Evolutionary conservation across 768 basidiomycete species (phyloP).

Genomic region (Termitomyces sp.): DNA sequence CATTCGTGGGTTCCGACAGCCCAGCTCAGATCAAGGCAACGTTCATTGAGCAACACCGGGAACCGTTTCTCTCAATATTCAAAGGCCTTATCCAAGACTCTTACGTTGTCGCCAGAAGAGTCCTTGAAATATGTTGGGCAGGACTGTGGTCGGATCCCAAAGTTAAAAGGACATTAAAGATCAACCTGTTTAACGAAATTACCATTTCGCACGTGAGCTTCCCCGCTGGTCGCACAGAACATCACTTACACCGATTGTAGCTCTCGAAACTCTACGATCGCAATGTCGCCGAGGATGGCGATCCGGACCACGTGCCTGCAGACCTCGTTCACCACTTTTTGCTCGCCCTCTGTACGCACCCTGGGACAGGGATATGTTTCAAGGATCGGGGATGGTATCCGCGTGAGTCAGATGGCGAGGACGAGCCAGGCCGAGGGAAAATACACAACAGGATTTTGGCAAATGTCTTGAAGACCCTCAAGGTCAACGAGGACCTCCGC

Average conservation of each 20-base stretch:
- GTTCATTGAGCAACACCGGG: constrained; percentile 69
- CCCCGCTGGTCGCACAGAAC: not conserved
- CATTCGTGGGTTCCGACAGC: constrained; percentile 53
- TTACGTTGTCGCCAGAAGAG: constrained; percentile 50
- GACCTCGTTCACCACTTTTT: constrained; percentile 87
- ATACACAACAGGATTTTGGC: constrained; percentile 82
- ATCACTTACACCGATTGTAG: constrained; percentile 25
- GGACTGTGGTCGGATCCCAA: constrained; percentile 73
- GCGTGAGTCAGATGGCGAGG: constrained; percentile 47
- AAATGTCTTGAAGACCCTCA: constrained; percentile 67
- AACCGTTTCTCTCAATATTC: constrained; percentile 63
- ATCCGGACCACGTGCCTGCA: constrained; percentile 57
- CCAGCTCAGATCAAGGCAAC: constrained; percentile 49
- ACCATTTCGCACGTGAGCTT: constrained; percentile 56
- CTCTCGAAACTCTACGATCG: constrained; percentile 75
- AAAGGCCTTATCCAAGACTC: constrained; percentile 67
- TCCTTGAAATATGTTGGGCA: constrained; percentile 74
- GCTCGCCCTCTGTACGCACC: constrained; percentile 74
- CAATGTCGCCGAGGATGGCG: constrained; percentile 37
- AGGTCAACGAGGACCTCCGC: constrained; percentile 83
- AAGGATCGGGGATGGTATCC: constrained; percentile 89
- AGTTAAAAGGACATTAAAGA: constrained; percentile 65
- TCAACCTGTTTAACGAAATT: constrained; percentile 64
- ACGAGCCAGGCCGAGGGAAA: constrained; percentile 39
- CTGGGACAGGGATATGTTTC: constrained; percentile 85